These are phyloP conservation scores for Colletotrichum sp. DNA, from an alignment of 2,329 filamentous ascomycete species.

Conservation along the genomic window DNA sequence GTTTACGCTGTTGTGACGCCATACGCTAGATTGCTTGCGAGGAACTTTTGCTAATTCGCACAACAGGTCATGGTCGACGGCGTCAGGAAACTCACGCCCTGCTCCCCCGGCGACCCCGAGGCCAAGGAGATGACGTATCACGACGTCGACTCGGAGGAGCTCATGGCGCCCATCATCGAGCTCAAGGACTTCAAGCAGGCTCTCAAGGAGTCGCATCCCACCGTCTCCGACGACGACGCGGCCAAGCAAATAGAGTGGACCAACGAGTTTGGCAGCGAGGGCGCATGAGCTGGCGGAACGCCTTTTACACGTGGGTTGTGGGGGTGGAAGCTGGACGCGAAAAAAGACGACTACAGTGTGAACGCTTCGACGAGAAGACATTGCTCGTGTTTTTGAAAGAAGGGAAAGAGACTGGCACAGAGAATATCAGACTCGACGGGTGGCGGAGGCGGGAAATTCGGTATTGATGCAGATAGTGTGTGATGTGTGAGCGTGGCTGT, in stretches of 20 bases:
- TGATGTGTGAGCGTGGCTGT: not conserved
- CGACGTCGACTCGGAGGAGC: constrained; percentile 80
- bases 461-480: not conserved
- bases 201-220: constrained; percentile 85
- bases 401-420: not conserved
- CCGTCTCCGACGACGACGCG: constrained; percentile 87
- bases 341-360: not conserved
- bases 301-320: not conserved
- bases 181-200: constrained; percentile 95
- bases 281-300: constrained; percentile 47
- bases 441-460: not conserved
- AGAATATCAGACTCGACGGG: not conserved
- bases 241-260: constrained; percentile 91
- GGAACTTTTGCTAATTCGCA: not conserved
- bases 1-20: constrained; percentile 22
- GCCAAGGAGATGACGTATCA: constrained; percentile 95
- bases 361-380: not conserved
- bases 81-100: constrained; percentile 78
- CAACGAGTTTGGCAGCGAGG: constrained; percentile 93
- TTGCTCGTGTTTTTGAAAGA: not conserved
- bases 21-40: not conserved
- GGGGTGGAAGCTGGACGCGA: not conserved
- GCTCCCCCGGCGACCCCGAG: constrained; percentile 86
- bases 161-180: constrained; percentile 84
- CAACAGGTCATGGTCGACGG: constrained; percentile 73